A percentile compares a stretch with the other conserved stretches of the same genome.
phyloP scores from a whole-genome alignment of 768 basidiomycete genomes.

The Gymnopilus junonius region DNA sequence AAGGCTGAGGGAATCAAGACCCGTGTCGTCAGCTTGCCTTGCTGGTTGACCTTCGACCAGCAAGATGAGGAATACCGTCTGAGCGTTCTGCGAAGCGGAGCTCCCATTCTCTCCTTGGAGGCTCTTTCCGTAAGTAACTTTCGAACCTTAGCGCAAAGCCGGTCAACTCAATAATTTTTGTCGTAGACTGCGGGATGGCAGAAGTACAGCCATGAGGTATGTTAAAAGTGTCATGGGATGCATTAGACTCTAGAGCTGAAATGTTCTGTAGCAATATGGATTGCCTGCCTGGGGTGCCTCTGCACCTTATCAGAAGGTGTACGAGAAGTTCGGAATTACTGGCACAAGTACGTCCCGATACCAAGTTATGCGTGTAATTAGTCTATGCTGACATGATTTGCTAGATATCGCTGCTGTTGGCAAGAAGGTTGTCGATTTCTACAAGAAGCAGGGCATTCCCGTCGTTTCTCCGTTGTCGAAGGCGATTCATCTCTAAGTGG shows the following conservation, averaged over 20 bases:
- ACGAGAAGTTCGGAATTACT: conserved; percentile 89
- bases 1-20: conserved; percentile 77
- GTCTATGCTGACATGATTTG: conserved; percentile 12
- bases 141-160: not conserved
- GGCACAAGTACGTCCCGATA: conserved; percentile 57
- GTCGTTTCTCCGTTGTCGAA: conserved; percentile 78
- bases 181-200: conserved; percentile 79
- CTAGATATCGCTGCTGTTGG: conserved; percentile 78
- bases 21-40: conserved; percentile 87
- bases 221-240: not conserved
- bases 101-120: conserved; percentile 89
- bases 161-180: conserved; percentile 18
- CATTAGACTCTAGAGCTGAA: conserved; percentile 7
- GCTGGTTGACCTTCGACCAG: conserved; percentile 86
- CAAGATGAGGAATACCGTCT: conserved; percentile 82
- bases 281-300: conserved; percentile 83
- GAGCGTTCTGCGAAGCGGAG: conserved; percentile 85
- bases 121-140: conserved; percentile 56
- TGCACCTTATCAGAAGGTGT: conserved; percentile 88
- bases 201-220: conserved; percentile 85
- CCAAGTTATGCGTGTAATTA: not conserved
- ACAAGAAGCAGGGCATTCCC: conserved; percentile 75
- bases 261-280: conserved; percentile 64
- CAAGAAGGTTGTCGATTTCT: conserved; percentile 87
- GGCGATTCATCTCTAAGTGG: conserved; percentile 50